Percentiles rank a stretch among this genome's conserved stretches.
These are phyloP conservation scores for Schizosaccharomyces osmophilus DNA, from an alignment of 805 yeast species.

Conservation along the genomic window DNA sequence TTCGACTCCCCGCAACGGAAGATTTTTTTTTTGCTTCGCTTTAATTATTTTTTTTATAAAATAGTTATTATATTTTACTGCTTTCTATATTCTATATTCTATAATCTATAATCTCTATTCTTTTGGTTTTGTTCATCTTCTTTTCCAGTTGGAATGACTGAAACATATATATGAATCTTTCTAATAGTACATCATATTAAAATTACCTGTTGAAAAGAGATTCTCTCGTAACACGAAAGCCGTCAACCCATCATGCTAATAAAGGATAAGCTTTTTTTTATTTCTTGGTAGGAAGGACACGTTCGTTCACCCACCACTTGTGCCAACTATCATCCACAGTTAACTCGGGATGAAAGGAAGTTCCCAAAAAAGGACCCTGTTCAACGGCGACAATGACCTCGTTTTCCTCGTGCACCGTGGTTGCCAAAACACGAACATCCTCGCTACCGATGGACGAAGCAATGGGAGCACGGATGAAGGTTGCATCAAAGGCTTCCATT, in stretches of 20 bases:
- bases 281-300: slow-evolving; percentile 16
- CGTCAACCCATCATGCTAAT: too few species aligned
- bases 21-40: not conserved
- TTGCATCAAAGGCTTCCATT: slow-evolving; percentile 15
- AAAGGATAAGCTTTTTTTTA: not conserved
- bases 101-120: too few species aligned
- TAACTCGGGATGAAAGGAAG: slow-evolving; percentile 64
- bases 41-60: not conserved
- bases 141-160: not conserved
- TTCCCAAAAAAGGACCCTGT: slow-evolving; percentile 43
- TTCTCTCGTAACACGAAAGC: too few species aligned
- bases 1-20: slow-evolving; percentile 2
- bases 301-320: slow-evolving; percentile 41
- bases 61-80: not conserved
- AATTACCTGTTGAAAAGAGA: too few species aligned
- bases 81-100: too few species aligned
- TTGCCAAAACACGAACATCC: slow-evolving; percentile 11
- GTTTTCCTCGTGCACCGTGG: slow-evolving; percentile 7
- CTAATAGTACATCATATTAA: too few species aligned
- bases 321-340: slow-evolving; percentile 36
- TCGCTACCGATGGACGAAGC: slow-evolving; percentile 16
- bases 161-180: too few species aligned
- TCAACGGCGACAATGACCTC: slow-evolving; percentile 42
- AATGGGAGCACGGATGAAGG: slow-evolving; percentile 60
- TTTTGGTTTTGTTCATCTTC: not conserved